Base-by-base conservation (phyloP, 352 stramenopile genomes). In the Bremia lactucae region DNA sequence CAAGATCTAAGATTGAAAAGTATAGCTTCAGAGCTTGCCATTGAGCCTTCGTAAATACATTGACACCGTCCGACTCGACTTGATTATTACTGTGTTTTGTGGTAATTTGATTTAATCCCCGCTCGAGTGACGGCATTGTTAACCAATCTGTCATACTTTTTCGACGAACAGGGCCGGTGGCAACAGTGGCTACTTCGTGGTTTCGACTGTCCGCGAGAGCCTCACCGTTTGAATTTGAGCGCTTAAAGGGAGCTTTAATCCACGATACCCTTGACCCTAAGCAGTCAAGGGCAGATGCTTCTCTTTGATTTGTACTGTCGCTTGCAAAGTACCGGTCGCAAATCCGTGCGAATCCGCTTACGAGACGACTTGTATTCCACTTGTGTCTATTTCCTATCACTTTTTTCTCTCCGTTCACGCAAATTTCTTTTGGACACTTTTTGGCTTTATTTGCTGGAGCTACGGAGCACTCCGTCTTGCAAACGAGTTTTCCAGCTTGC, bases 1-100 rank as follows among this genome's bases (percentile, higher is more conserved):
- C 68, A 28, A 87, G 55, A 42, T 87, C 77, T 21, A 87, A 56
- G 6, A 87, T 58, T 14, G 56, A 65, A 44, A 85, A 90, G 18
- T 68, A 85, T 20, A 90, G 57, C 43, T 83, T 84, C 23, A 90
- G 50, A 4, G 78, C 78, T 36, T 79, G 70, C 78, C 78, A 90
- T 55, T 90, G 70, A 6, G 43, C 39, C 34, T 69, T 66, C 31
- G 78, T 81, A 48, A 90, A 90, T 14, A 86, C 52, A 15, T 84
- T 75, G 6, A 71, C 25, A 3, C 57, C 49, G 26, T 41, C 68
- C 18, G 42, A 28, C 19, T 68, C 45, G 7, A 54, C 38, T 6
- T 45, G 45, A 34, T 58, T 47, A 16, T 60, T 52, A 11, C 60
- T 46, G 29, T 66, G 61, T 20, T 67, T 65, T 20, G 48, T 59